phyloP scores from a whole-genome alignment of 345 rosid genomes.

The Bretschneidera sinensis region DNA sequence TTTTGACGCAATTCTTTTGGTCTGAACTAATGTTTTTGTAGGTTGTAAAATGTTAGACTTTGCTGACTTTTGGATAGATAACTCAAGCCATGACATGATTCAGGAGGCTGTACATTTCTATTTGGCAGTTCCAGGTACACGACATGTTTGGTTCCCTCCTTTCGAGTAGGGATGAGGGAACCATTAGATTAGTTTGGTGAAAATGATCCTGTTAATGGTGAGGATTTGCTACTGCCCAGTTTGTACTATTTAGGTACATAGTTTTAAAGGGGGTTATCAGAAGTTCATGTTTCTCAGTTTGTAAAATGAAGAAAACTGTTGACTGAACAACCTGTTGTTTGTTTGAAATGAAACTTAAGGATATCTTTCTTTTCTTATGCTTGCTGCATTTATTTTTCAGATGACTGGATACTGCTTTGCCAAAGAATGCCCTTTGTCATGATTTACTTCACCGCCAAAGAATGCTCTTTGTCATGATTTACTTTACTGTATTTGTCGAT shows the following conservation, averaged over 20 bases:
- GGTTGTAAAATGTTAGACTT: constrained; percentile 29
- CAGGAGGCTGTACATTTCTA: constrained; percentile 20
- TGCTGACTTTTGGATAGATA: constrained; percentile 23
- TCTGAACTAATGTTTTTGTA: constrained; percentile 17
- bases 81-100: constrained; percentile 13
- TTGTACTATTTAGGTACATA: constrained; percentile 15
- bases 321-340: constrained; percentile 6
- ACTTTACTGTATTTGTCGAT: no score
- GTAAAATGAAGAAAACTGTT: constrained; percentile 21
- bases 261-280: constrained; percentile 4
- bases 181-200: constrained; percentile 8
- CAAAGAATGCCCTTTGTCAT: no score
- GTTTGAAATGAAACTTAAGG: constrained; percentile 4
- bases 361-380: not conserved
- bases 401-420: no score
- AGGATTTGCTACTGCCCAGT: not conserved
- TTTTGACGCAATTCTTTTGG: constrained; percentile 12
- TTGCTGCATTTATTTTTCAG: not conserved
- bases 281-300: constrained; percentile 13
- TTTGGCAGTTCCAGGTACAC: constrained; percentile 13
- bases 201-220: not conserved
- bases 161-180: constrained; percentile 10
- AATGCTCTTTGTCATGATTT: no score
- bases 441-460: no score
- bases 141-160: constrained; percentile 1